A percentile compares a stretch with the other conserved stretches of the same genome.
Evolutionary conservation across 2,329 filamentous ascomycete species (phyloP).

Genomic region (Coleophoma crateriformis): DNA sequence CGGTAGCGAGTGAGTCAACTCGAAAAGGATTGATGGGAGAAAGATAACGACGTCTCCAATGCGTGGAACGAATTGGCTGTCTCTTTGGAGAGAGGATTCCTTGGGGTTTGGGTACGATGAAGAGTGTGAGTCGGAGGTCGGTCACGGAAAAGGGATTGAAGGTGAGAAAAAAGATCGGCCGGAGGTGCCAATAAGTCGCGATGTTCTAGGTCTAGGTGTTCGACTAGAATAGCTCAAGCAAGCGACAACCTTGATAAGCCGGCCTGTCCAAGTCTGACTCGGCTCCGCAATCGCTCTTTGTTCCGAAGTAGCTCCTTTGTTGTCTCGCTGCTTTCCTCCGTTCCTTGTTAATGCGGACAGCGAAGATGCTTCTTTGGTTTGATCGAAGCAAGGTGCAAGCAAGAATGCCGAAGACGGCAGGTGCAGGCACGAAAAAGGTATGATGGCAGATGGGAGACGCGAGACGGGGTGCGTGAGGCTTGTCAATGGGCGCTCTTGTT

Average conservation of each 20-base stretch:
- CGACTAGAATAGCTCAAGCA: too few species aligned
- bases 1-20: neutral
- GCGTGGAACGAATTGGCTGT: neutral
- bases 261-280: neutral
- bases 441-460: neutral
- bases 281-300: constrained; percentile 1
- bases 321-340: neutral
- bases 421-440: neutral
- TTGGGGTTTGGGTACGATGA: neutral
- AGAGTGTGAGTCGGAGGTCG: neutral
- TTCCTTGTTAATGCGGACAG: neutral
- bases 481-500: too few species aligned
- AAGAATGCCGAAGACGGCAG: neutral
- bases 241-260: neutral
- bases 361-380: neutral
- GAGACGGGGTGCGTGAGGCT: neutral
- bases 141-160: neutral
- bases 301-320: neutral
- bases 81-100: neutral
- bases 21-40: neutral
- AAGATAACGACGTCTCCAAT: too few species aligned
- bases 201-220: neutral
- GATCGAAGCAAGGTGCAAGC: neutral
- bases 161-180: neutral
- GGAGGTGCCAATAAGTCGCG: neutral